Evolutionary conservation across 2,329 filamentous ascomycete genomes (phyloP).

Genomic region (Corynespora cassiicola): DNA sequence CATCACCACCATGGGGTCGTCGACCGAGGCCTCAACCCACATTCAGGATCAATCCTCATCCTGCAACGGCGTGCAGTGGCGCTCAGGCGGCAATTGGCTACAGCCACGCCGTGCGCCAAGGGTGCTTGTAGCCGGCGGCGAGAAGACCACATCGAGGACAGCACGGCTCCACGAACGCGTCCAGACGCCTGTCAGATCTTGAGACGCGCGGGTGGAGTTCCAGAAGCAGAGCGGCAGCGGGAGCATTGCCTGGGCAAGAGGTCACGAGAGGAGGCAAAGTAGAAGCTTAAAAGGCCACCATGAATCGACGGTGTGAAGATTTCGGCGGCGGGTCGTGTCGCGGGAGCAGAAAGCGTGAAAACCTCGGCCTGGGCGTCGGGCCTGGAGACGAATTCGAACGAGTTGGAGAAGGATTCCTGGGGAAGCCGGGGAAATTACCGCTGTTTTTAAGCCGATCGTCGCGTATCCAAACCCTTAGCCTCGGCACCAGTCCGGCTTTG

Average conservation of each 20-base stretch:
- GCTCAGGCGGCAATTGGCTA: conserved; percentile 13
- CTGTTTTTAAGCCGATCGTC: too few relatives aligned
- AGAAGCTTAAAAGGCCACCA: conserved; percentile 5
- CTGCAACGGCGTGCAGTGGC: too few relatives aligned
- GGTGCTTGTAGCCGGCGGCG: conserved; percentile 19
- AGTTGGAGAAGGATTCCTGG: too few relatives aligned
- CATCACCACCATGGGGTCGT: conserved; percentile 10
- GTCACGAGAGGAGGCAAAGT: too few relatives aligned
- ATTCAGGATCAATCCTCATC: neutral
- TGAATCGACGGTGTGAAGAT: conserved; percentile 7
- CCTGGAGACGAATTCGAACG: too few relatives aligned
- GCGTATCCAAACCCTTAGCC: too few relatives aligned
- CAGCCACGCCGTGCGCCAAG: conserved; percentile 28
- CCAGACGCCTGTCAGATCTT: conserved; percentile 9
- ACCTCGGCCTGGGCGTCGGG: too few relatives aligned
- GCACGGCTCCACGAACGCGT: conserved; percentile 2
- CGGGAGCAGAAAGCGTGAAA: too few relatives aligned
- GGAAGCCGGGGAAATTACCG: too few relatives aligned
- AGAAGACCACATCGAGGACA: conserved; percentile 12
- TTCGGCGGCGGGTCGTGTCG: too few relatives aligned
- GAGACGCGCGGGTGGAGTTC: conserved; percentile 24
- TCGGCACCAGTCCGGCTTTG: too few relatives aligned
- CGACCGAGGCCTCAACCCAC: conserved; percentile 21
- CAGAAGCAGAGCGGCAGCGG: conserved; percentile 21
- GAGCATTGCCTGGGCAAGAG: conserved; percentile 16